Conservation (phyloP, 805 yeast genomes). For the Candida wancherniae region DNA sequence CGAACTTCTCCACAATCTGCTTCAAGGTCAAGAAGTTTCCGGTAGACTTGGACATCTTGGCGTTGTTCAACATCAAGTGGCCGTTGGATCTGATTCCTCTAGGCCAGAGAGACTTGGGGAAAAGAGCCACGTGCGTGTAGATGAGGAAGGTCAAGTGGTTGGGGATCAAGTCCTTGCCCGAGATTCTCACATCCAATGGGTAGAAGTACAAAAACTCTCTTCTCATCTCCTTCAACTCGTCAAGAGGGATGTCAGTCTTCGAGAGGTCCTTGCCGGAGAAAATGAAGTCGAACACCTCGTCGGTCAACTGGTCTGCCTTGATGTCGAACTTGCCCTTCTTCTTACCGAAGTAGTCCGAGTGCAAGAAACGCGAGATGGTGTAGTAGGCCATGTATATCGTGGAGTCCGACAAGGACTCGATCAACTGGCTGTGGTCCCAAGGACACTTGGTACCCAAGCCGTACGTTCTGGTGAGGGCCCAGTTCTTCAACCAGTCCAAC, state of each 20-base stretch:
- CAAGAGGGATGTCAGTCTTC: constrained; percentile 55
- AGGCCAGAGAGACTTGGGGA: constrained; percentile 92
- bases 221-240: constrained; percentile 67
- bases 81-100: constrained; percentile 92
- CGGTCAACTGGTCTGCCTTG: constrained; percentile 80
- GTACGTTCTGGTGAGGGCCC: constrained; percentile 97
- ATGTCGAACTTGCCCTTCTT: constrained; percentile 69
- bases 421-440: constrained; percentile 92
- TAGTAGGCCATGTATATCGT: constrained; percentile 94
- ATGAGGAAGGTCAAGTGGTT: constrained; percentile 95
- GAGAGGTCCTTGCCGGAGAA: constrained; percentile 67
- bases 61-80: constrained; percentile 89
- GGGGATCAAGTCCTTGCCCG: constrained; percentile 96
- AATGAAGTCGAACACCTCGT: constrained; percentile 87
- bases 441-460: constrained; percentile 95
- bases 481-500: constrained; percentile 91
- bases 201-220: constrained; percentile 96
- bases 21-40: constrained; percentile 93
- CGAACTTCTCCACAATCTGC: constrained; percentile 81
- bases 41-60: constrained; percentile 96
- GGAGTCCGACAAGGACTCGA: constrained; percentile 93
- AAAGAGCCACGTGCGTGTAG: constrained; percentile 87
- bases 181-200: constrained; percentile 86
- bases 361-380: constrained; percentile 83
- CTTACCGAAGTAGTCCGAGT: constrained; percentile 79